Conservation (phyloP, 495 filamentous ascomycete genomes). For the Rostrohypoxylon terebratum region DNA sequence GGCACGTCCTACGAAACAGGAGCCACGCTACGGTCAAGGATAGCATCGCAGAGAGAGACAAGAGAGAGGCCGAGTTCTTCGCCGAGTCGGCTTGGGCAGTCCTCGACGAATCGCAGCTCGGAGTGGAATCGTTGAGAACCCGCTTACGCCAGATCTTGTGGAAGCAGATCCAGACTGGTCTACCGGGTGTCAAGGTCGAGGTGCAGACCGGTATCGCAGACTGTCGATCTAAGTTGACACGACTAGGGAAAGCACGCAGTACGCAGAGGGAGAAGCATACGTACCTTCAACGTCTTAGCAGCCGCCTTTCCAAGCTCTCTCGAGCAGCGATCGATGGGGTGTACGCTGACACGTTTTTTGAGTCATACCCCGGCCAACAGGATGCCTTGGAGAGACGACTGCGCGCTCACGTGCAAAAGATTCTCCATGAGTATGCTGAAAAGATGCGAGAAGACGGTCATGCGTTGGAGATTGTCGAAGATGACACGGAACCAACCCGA, state of each 20-base stretch:
- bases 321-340: conserved; percentile 44
- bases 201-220: conserved; percentile 40
- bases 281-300: conserved; percentile 54
- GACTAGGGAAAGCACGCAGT: conserved; percentile 42
- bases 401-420: conserved; percentile 49
- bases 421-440: conserved; percentile 44
- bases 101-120: conserved; percentile 31
- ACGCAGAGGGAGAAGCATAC: conserved; percentile 56
- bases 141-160: conserved; percentile 41
- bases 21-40: conserved; percentile 52
- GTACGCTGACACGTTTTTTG: conserved; percentile 45
- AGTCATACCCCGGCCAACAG: conserved; percentile 42
- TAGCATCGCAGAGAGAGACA: conserved; percentile 51
- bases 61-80: conserved; percentile 52
- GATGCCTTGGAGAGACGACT: conserved; percentile 45
- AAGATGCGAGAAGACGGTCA: conserved; percentile 49
- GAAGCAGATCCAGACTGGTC: conserved; percentile 39
- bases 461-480: conserved; percentile 44
- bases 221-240: conserved; percentile 30
- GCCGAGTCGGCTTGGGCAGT: conserved; percentile 30
- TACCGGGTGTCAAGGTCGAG: conserved; percentile 43
- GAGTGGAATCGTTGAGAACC: conserved; percentile 32
- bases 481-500: conserved; percentile 27
- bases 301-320: conserved; percentile 30
- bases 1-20: conserved; percentile 63